Evolutionary conservation across 805 yeast species (phyloP), one percentile per base, ranked within the genome.

Genomic region (Kuraishia cidri): DNA sequence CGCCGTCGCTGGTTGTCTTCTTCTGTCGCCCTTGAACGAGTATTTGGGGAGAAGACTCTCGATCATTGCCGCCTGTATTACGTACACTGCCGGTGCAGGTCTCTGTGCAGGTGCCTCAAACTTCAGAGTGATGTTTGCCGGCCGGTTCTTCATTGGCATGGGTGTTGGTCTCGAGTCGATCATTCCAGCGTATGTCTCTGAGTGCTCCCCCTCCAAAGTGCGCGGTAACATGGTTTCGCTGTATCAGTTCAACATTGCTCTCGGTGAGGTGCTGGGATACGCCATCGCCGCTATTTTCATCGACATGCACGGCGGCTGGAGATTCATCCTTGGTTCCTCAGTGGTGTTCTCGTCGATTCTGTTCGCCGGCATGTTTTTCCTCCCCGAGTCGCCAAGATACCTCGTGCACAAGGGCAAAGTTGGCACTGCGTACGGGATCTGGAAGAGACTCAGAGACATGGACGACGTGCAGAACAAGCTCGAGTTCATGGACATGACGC

Each of bases 91-190:
- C 29, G 82, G 83, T 34, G 78, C 78, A 37, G 70, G 60, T 20
- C 45, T 75, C 35, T 73, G 79, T 56, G 76, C 79, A 23, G 75
- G 72, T 30, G 47, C 72, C 14, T 60, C 45, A 13, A 48, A 47
- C 38, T 60, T 59, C 29, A 52, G 56, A 21, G 72, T 72, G 59
- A 58, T 80, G 64, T 64, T 65, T 53, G 76, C 75, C 35, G 72
- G 79, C 47, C 66, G 82, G 45, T 69, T 75, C 42, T 46, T 75
- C 34, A 56, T 76, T 24, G 84, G 84, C 38, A 52, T 72, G 24
- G 83, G 82, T 44, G 69, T 76, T 34, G 84, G 84, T 38, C 62
- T 75, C 29, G 82, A 75, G 52, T 77, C 79, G 47, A 79, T 78
- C 29, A 77, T 76, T 41, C 76, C 77, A 44, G 66, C 73, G 34